Percentiles rank a stretch among this genome's conserved stretches.
Conservation (phyloP, 169 alveolate genomes). For the Plasmodium billcollinsi region DNA sequence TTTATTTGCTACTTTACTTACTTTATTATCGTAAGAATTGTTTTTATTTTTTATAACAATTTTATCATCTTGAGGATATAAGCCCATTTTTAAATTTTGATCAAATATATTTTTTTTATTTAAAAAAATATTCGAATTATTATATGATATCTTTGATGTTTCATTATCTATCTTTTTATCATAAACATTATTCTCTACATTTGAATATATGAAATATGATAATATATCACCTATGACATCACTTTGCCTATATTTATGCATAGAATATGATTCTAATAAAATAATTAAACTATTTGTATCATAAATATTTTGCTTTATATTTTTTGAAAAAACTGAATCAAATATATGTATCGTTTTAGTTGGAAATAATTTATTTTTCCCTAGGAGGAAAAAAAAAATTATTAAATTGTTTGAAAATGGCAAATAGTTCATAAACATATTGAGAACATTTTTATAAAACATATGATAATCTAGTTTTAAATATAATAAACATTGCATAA, state of each 20-base stretch:
- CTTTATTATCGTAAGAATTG: neutral
- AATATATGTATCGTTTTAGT: constrained; percentile 45
- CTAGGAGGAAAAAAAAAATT: constrained; percentile 25
- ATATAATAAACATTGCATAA: constrained; percentile 49
- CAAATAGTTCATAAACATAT: constrained; percentile 7
- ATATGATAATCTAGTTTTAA: constrained; percentile 57
- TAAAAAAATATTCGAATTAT: neutral
- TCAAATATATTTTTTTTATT: neutral
- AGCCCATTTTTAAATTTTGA: neutral
- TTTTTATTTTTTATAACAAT: neutral
- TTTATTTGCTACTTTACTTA: neutral
- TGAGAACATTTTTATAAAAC: constrained; percentile 51
- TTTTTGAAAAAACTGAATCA: constrained; percentile 28
- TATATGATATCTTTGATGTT: neutral
- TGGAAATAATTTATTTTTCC: constrained; percentile 63
- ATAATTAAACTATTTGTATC: constrained; percentile 17
- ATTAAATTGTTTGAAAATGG: constrained; percentile 14
- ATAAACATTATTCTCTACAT: no score
- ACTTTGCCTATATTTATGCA: constrained; percentile 41
- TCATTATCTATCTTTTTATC: neutral
- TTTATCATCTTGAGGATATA: neutral
- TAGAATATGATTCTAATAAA: constrained; percentile 41
- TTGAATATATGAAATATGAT: neutral
- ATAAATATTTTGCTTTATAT: constrained; percentile 12
- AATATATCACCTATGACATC: constrained; percentile 7